These are phyloP conservation scores for Rhodotorula diobovata DNA, from an alignment of 768 basidiomycete genomes.

Conservation along the genomic window DNA sequence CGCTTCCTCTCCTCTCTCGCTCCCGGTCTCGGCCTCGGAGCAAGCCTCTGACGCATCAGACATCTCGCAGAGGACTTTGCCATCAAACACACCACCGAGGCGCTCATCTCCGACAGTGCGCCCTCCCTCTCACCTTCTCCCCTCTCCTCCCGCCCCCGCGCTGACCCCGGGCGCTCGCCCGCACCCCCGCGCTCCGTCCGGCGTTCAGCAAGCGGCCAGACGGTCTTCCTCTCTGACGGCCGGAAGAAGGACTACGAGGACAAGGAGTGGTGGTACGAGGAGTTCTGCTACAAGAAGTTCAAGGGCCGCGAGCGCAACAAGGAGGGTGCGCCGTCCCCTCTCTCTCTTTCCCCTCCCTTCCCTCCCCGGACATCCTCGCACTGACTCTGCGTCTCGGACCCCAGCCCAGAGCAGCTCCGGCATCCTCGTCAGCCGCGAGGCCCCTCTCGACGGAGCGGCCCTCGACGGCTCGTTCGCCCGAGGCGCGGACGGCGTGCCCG, in stretches of 20 bases:
- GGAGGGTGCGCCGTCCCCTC: background rate
- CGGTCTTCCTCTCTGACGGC: constrained; percentile 10
- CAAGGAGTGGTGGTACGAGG: constrained; percentile 7
- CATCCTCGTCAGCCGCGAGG: background rate
- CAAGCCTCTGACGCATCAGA: background rate
- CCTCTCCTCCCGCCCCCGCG: background rate
- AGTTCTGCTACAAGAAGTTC: constrained; percentile 19
- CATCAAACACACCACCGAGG: background rate
- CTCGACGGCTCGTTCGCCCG: background rate
- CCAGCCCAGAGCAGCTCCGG: background rate
- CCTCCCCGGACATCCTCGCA: too few relatives aligned
- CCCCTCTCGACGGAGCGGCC: too few relatives aligned
- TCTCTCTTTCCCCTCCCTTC: too few relatives aligned
- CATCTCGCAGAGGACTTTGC: background rate
- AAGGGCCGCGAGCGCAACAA: background rate
- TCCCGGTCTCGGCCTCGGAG: background rate
- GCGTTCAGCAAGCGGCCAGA: background rate
- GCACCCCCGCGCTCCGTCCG: too few relatives aligned
- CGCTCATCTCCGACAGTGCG: constrained; percentile 2
- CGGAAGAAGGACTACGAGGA: background rate
- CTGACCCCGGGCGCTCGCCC: background rate
- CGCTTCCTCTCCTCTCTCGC: too few relatives aligned
- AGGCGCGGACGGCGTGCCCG: background rate
- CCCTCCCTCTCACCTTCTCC: background rate
- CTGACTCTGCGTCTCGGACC: too few relatives aligned